Evolutionary conservation across 805 yeast species (phyloP).

Genomic region (Zygosaccharomyces rouxii): DNA sequence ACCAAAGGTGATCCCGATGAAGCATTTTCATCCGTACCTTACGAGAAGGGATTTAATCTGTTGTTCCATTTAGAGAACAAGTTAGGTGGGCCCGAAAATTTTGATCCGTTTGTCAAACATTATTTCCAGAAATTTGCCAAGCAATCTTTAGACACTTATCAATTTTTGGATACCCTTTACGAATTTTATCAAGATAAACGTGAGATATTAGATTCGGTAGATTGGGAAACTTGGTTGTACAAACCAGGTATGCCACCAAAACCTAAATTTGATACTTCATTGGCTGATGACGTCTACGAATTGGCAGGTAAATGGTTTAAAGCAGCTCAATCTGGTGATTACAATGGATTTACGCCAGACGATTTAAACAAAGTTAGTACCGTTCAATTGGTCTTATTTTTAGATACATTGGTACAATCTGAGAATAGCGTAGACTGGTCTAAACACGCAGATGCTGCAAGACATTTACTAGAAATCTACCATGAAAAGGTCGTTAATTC

Average conservation of each 20-base stretch:
- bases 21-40: slow-evolving; percentile 81
- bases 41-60: slow-evolving; percentile 84
- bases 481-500: slow-evolving; percentile 45
- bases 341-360: slow-evolving; percentile 27
- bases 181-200: slow-evolving; percentile 53
- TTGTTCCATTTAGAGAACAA: slow-evolving; percentile 66
- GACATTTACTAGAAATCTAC: slow-evolving; percentile 38
- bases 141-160: slow-evolving; percentile 72
- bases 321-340: slow-evolving; percentile 22
- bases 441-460: slow-evolving; percentile 33
- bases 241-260: slow-evolving; percentile 86
- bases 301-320: slow-evolving; percentile 64
- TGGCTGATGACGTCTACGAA: slow-evolving; percentile 66
- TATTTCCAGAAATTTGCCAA: slow-evolving; percentile 69
- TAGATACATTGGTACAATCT: slow-evolving; percentile 59
- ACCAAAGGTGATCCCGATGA: slow-evolving; percentile 81
- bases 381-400: slow-evolving; percentile 73
- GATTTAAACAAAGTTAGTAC: slow-evolving; percentile 62
- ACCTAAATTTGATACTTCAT: slow-evolving; percentile 71
- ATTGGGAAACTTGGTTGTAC: slow-evolving; percentile 83
- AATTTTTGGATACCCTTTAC: slow-evolving; percentile 71
- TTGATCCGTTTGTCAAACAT: slow-evolving; percentile 75
- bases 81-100: slow-evolving; percentile 59
- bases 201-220: slow-evolving; percentile 58
- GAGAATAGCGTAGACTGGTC: slow-evolving; percentile 35